phyloP scores from a whole-genome alignment of 2,329 filamentous ascomycete genomes.

The Cordyceps cicadae region DNA sequence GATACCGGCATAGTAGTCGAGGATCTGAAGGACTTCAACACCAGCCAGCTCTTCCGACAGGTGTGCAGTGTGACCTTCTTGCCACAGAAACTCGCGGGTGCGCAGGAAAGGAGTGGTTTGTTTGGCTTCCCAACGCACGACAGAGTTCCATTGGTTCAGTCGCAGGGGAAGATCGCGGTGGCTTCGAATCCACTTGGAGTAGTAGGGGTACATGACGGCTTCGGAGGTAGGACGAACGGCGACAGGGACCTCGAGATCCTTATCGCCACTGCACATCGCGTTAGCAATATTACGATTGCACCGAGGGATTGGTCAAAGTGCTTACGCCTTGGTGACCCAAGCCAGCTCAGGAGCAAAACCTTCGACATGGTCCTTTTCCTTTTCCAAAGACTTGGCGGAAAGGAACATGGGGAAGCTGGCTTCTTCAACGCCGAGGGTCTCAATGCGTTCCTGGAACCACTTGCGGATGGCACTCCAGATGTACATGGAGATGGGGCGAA shows the following conservation, averaged over 20 bases:
- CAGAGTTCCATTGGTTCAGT: constrained; percentile 96
- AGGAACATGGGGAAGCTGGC: constrained; percentile 96
- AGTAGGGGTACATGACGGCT: constrained; percentile 91
- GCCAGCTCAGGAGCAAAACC: constrained; percentile 93
- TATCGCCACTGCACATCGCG: constrained; percentile 59
- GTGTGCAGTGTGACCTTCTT: constrained; percentile 89
- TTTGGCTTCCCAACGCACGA: constrained; percentile 93
- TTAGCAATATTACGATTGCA: background rate
- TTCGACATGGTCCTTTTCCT: constrained; percentile 94
- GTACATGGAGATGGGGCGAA: constrained; percentile 63
- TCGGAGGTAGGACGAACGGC: constrained; percentile 62
- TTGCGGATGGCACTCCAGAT: constrained; percentile 59
- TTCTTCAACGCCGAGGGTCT: constrained; percentile 87
- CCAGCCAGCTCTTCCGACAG: constrained; percentile 73
- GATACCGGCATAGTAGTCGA: constrained; percentile 84
- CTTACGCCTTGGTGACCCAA: constrained; percentile 77
- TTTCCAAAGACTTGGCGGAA: constrained; percentile 75
- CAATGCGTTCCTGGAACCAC: constrained; percentile 68
- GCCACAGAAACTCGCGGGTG: constrained; percentile 94
- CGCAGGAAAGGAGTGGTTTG: constrained; percentile 80
- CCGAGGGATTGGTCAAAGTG: constrained; percentile 14
- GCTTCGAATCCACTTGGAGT: constrained; percentile 92
- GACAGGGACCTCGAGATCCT: constrained; percentile 75
- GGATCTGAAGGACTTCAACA: constrained; percentile 82
- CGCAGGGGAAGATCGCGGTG: constrained; percentile 90